phyloP scores from a whole-genome alignment of 2,329 filamentous ascomycete species.

The Huntiella savannae region DNA sequence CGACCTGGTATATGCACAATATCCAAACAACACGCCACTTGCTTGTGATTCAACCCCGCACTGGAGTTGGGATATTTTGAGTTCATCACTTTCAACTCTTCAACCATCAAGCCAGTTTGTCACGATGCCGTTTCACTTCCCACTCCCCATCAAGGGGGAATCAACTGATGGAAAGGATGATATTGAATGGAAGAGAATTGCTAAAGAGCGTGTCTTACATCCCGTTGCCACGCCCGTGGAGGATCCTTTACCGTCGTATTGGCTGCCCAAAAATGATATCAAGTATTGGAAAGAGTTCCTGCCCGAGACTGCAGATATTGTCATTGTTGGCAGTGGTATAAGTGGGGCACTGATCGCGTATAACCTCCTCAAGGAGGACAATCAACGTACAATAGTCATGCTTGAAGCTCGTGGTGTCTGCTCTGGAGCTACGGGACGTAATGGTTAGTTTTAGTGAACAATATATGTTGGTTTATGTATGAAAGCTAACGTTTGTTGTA shows the following conservation, averaged over 20 bases:
- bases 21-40: too few species aligned
- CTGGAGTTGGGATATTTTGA: background rate
- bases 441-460: constrained; percentile 14
- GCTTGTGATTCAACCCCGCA: too few species aligned
- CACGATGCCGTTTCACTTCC: constrained; percentile 8
- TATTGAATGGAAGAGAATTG: constrained; percentile 2
- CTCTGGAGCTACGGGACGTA: constrained; percentile 20
- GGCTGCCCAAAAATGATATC: constrained; percentile 15
- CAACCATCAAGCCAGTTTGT: background rate
- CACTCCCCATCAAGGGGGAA: constrained; percentile 6
- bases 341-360: constrained; percentile 25
- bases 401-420: constrained; percentile 19
- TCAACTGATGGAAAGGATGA: background rate
- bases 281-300: constrained; percentile 15
- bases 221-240: constrained; percentile 1
- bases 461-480: background rate
- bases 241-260: constrained; percentile 8
- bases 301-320: constrained; percentile 25
- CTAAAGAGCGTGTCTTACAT: background rate
- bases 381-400: constrained; percentile 15
- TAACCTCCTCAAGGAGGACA: constrained; percentile 11
- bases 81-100: background rate
- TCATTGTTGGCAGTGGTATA: constrained; percentile 37
- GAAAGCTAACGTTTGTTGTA: constrained; percentile 1
- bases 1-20: too few species aligned